Conservation (phyloP, 345 rosid species). For the Citrus maxima region DNA sequence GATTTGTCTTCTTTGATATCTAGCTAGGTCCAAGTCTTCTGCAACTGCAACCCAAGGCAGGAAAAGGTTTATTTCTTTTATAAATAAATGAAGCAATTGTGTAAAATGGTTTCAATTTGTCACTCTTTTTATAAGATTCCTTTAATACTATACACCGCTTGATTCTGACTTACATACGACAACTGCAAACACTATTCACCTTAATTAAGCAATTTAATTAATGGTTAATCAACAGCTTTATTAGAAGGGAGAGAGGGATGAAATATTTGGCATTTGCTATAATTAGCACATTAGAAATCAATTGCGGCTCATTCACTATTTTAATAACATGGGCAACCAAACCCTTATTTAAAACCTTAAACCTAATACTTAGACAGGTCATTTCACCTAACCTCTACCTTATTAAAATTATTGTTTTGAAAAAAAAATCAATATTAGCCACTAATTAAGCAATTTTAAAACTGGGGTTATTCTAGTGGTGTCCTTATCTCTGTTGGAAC, state of each 20-base stretch:
- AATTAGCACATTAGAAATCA: background rate
- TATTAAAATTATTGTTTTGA: background rate
- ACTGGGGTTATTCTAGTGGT: conserved; percentile 8
- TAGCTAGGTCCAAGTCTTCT: background rate
- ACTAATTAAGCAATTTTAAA: background rate
- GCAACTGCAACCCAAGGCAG: background rate
- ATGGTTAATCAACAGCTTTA: background rate
- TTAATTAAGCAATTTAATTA: background rate
- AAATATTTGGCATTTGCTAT: background rate
- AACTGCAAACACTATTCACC: background rate
- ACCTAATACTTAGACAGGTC: conserved; percentile 8
- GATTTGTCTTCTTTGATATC: background rate
- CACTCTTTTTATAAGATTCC: conserved; percentile 1
- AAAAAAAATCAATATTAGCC: background rate
- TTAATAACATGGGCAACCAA: background rate
- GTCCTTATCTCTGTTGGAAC: conserved; percentile 16
- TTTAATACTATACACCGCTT: background rate
- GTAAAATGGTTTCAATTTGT: background rate
- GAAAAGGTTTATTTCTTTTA: background rate
- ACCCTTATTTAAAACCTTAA: conserved; percentile 2
- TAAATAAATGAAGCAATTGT: background rate
- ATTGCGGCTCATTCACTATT: background rate
- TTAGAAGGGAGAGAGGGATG: background rate
- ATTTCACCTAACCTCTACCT: conserved; percentile 17
- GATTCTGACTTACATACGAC: background rate